Conservation (phyloP, 306 rosid species). For the Senna tora region DNA sequence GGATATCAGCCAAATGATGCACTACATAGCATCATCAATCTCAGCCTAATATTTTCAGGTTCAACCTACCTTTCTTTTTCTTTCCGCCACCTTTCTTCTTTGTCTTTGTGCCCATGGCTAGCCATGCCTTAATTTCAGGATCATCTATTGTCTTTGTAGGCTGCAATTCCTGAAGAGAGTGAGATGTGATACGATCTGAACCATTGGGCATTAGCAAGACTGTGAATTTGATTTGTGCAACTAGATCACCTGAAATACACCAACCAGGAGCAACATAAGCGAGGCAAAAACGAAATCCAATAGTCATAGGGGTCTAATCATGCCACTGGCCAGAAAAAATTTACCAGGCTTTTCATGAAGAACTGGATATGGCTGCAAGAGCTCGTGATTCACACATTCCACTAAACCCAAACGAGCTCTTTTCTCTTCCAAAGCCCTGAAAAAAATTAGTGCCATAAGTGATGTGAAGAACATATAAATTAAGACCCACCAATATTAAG, state of each 20-base stretch:
- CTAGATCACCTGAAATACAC: constrained; percentile 56
- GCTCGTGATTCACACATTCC: constrained; percentile 70
- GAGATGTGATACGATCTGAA: constrained; percentile 64
- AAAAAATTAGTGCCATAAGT: not conserved
- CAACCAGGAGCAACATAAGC: not conserved
- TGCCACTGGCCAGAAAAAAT: not conserved
- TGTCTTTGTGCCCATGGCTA: constrained; percentile 60
- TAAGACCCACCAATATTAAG: not conserved
- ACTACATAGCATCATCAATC: not conserved
- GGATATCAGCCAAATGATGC: not conserved
- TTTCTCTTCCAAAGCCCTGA: constrained; percentile 77
- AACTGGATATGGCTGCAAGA: constrained; percentile 70
- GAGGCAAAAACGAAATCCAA: not conserved
- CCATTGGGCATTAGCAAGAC: constrained; percentile 77
- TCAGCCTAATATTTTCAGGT: not conserved
- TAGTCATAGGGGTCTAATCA: not conserved
- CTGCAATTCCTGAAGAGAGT: constrained; percentile 60
- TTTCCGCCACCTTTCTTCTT: constrained; percentile 80
- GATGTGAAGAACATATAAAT: not conserved
- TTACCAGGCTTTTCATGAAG: constrained; percentile 76
- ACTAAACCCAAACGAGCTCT: constrained; percentile 65
- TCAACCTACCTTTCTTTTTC: constrained; percentile 67
- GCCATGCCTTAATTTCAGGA: constrained; percentile 77
- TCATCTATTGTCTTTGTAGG: constrained; percentile 64
- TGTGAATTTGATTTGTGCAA: constrained; percentile 69